A percentile compares a stretch with the other conserved stretches of the same genome.
These are phyloP conservation scores for Paecilomyces variotii DNA, from an alignment of 2,329 filamentous ascomycete genomes.

Conservation along the genomic window DNA sequence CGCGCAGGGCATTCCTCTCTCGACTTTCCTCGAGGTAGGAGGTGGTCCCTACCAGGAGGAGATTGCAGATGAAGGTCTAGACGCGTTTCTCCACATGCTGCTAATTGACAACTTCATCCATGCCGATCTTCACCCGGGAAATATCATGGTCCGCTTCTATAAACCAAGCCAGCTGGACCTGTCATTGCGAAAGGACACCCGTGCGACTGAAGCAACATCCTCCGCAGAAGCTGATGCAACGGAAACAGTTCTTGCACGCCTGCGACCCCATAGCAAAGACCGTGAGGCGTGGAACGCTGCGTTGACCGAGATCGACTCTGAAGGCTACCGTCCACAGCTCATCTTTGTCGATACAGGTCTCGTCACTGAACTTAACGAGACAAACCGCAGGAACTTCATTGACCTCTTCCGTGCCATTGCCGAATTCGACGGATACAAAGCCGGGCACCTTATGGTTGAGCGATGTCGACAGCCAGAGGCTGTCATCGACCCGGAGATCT, in stretches of 20 bases:
- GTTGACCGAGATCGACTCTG: conserved; percentile 67
- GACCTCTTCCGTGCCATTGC: conserved; percentile 93
- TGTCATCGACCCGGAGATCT: conserved; percentile 81
- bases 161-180: conserved; percentile 67
- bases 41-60: conserved; percentile 89
- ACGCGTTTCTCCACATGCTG: conserved; percentile 94
- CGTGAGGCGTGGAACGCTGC: conserved; percentile 64
- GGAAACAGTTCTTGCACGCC: conserved; percentile 71
- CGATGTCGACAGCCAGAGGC: conserved; percentile 86
- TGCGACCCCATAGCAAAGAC: conserved; percentile 66
- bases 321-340: conserved; percentile 86
- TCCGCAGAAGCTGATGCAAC: conserved; percentile 65
- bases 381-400: conserved; percentile 82
- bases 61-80: conserved; percentile 88
- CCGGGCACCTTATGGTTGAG: conserved; percentile 91
- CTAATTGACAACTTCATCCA: conserved; percentile 97
- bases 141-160: conserved; percentile 99
- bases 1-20: conserved; percentile 84
- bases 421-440: conserved; percentile 94
- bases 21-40: conserved; percentile 83
- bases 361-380: conserved; percentile 83
- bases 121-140: conserved; percentile 90
- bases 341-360: conserved; percentile 97
- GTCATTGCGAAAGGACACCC: conserved; percentile 40
- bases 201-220: conserved; percentile 34